Conservation (phyloP, 805 yeast species). For the Pachysolen tannophilus region DNA sequence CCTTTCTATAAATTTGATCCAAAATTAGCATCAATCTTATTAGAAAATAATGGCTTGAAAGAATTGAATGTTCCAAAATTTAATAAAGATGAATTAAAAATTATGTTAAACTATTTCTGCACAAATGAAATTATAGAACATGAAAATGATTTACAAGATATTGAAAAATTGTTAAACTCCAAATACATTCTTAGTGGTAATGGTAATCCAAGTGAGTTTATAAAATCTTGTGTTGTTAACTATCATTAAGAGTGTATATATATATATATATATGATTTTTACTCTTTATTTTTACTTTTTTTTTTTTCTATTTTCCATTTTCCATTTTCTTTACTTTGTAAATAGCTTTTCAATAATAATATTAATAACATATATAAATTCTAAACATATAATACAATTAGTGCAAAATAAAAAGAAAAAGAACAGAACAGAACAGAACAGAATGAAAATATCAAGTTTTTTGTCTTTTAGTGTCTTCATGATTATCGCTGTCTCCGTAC, state of each 20-base stretch:
- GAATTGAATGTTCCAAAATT: conserved; percentile 34
- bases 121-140: conserved; percentile 31
- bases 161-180: conserved; percentile 32
- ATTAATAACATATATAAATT: not conserved
- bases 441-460: not conserved
- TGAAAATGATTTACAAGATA: conserved; percentile 17
- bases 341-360: too few relatives aligned
- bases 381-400: too few relatives aligned
- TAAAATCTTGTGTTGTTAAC: conserved; percentile 30
- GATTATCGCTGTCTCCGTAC: conserved; percentile 16
- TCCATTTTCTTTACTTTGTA: too few relatives aligned
- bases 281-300: too few relatives aligned
- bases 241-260: conserved; percentile 16
- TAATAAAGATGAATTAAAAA: conserved; percentile 33
- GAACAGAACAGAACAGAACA: not conserved
- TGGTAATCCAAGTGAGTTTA: conserved; percentile 53
- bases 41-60: conserved; percentile 18
- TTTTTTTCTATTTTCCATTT: too few relatives aligned
- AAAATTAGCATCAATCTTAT: conserved; percentile 41
- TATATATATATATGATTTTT: too few relatives aligned
- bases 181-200: conserved; percentile 52
- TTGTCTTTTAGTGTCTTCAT: conserved; percentile 6
- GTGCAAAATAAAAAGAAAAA: not conserved
- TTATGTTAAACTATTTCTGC: conserved; percentile 31
- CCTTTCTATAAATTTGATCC: conserved; percentile 41